Percentiles rank a stretch among this genome's conserved stretches.
These are phyloP conservation scores for Anthracocystis panici-leucophaei DNA, from an alignment of 1,284 basidiomycete genomes.

Conservation along the genomic window DNA sequence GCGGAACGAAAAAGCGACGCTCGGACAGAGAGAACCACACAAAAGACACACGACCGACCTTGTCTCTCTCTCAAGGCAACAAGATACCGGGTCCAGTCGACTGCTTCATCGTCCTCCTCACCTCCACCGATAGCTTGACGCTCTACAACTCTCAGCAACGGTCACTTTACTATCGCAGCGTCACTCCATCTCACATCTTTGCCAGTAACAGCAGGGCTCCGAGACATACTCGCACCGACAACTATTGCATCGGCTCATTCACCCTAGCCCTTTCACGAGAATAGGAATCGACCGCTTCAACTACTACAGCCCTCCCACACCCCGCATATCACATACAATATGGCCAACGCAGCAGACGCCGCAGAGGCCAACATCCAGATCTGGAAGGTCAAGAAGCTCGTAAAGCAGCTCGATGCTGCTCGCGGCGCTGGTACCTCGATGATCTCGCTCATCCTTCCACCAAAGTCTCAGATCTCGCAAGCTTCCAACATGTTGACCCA, in stretches of 20 bases:
- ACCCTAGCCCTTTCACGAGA: not conserved
- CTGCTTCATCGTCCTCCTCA: not conserved
- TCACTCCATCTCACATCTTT: not conserved
- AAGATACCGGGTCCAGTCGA: too few relatives aligned
- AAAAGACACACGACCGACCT: not conserved
- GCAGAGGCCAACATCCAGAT: constrained; percentile 69
- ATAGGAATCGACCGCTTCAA: not conserved
- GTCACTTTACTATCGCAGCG: not conserved
- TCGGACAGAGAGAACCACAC: not conserved
- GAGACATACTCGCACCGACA: not conserved
- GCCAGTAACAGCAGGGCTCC: not conserved
- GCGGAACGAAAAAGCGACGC: not conserved
- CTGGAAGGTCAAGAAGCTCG: constrained; percentile 93
- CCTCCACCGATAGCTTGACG: not conserved
- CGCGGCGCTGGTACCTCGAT: constrained; percentile 90
- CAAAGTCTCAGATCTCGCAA: constrained; percentile 95
- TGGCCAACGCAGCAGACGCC: constrained; percentile 46
- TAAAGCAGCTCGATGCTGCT: constrained; percentile 67
- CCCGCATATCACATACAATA: constrained; percentile 7
- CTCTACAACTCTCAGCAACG: not conserved
- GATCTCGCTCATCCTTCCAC: constrained; percentile 97
- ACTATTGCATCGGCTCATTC: not conserved
- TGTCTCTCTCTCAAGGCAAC: not conserved
- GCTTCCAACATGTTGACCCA: constrained; percentile 95
- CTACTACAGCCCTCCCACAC: not conserved